phyloP scores from a whole-genome alignment of 805 yeast species.

The Candida glaebosa region DNA sequence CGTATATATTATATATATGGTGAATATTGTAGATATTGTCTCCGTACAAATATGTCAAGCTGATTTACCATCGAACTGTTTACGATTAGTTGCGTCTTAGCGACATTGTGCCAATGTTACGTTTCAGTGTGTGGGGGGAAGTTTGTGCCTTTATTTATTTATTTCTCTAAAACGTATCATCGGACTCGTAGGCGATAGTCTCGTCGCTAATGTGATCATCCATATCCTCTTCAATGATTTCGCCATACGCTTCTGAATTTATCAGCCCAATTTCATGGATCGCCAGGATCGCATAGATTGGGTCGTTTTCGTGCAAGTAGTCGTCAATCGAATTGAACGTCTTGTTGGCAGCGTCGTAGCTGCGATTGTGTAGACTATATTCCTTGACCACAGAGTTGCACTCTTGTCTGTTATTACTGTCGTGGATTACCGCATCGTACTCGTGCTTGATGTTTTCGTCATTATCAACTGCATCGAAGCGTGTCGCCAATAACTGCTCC shows the following conservation, averaged over 20 bases:
- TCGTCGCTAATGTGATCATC: slow-evolving; percentile 7
- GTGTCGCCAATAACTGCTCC: slow-evolving; percentile 2
- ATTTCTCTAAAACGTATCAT: slow-evolving; percentile 8
- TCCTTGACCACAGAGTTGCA: slow-evolving; percentile 1
- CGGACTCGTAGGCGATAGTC: slow-evolving; percentile 9
- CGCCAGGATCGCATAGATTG: slow-evolving; percentile 18
- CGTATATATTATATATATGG: too few species aligned
- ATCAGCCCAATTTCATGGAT: slow-evolving; percentile 22
- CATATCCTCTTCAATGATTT: slow-evolving; percentile 4
- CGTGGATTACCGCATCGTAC: not conserved
- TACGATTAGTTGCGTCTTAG: too few species aligned
- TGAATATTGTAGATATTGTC: too few species aligned
- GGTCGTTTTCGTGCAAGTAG: slow-evolving; percentile 6
- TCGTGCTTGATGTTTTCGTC: not conserved
- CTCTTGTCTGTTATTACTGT: not conserved
- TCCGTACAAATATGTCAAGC: too few species aligned
- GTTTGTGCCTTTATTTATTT: too few species aligned
- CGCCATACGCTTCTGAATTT: slow-evolving; percentile 10
- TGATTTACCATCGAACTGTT: too few species aligned
- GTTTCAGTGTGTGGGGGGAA: too few species aligned
- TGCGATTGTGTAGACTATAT: not conserved
- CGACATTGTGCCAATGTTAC: too few species aligned
- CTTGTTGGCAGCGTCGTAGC: not conserved
- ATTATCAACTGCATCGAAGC: not conserved
- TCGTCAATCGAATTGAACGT: slow-evolving; percentile 3